These are phyloP conservation scores for Eucalyptus dawsonii DNA, from an alignment of 345 rosid genomes.

Conservation along the genomic window DNA sequence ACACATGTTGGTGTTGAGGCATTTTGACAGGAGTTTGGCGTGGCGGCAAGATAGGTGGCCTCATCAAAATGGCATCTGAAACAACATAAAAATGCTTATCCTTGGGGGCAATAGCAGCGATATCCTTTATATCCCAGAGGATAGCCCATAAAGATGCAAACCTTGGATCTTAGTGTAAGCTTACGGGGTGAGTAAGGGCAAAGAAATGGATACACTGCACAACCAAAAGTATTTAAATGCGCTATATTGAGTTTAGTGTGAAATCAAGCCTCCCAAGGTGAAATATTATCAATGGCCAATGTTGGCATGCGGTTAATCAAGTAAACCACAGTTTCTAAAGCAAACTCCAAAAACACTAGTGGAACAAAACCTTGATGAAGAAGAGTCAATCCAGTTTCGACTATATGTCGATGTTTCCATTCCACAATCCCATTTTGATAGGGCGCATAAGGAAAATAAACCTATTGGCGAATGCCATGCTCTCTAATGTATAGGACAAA, in stretches of 20 bases:
- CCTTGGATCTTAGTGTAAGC: background rate
- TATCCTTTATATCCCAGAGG: background rate
- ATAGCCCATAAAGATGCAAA: background rate
- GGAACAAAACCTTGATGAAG: background rate
- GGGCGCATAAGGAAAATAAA: background rate
- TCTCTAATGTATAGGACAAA: background rate
- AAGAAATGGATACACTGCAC: background rate
- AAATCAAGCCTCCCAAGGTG: background rate
- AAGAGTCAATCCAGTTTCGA: background rate
- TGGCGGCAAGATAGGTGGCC: background rate
- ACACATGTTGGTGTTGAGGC: background rate
- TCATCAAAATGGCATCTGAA: background rate
- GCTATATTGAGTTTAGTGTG: background rate
- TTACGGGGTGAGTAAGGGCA: background rate
- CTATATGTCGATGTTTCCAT: too few species aligned
- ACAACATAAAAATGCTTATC: background rate
- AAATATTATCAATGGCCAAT: too few species aligned
- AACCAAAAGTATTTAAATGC: background rate
- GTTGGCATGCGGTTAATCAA: background rate
- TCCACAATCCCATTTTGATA: background rate
- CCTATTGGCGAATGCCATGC: background rate
- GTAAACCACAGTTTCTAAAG: background rate
- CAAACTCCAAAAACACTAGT: background rate
- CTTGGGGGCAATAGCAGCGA: background rate
- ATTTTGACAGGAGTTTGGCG: background rate